Evolutionary conservation across 441 rosid species (phyloP).

Genomic region (Adansonia rubrostipa): DNA sequence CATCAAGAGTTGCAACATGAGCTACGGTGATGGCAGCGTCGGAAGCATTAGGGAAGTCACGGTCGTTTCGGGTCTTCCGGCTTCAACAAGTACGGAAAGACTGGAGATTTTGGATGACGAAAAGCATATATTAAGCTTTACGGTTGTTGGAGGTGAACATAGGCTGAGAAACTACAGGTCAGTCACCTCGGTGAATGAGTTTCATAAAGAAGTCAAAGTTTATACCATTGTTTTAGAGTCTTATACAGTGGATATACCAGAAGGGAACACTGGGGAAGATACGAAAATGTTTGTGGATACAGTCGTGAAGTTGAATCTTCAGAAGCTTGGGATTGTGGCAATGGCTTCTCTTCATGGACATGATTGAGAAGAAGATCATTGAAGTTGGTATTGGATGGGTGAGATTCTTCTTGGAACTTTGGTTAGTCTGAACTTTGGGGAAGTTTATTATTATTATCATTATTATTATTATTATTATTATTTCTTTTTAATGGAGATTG

Average conservation of each 20-base stretch:
- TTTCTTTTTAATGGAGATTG: neutral
- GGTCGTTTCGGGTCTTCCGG: constrained; percentile 80
- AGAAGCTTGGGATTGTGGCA: constrained; percentile 59
- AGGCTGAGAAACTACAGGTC: constrained; percentile 72
- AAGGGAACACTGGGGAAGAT: constrained; percentile 74
- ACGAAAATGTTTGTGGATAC: constrained; percentile 86
- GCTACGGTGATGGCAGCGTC: constrained; percentile 52
- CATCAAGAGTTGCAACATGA: constrained; percentile 66
- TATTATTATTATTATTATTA: neutral
- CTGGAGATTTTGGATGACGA: constrained; percentile 77
- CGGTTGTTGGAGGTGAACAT: constrained; percentile 85
- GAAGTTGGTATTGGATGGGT: neutral
- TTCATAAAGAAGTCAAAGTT: constrained; percentile 41
- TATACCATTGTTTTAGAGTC: constrained; percentile 80
- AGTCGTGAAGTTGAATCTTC: constrained; percentile 78
- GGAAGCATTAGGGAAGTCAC: constrained; percentile 83
- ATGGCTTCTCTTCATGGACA: constrained; percentile 44
- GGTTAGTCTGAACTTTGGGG: too few species aligned
- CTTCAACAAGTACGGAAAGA: constrained; percentile 84
- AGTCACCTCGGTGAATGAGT: constrained; percentile 78
- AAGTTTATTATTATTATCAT: too few species aligned
- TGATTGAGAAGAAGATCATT: constrained; percentile 24
- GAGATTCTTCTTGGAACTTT: neutral
- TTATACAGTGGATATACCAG: constrained; percentile 76
- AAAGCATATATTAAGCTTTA: constrained; percentile 65